Conservation (phyloP, 2,329 filamentous ascomycete genomes). For the Cercospora zeina region DNA sequence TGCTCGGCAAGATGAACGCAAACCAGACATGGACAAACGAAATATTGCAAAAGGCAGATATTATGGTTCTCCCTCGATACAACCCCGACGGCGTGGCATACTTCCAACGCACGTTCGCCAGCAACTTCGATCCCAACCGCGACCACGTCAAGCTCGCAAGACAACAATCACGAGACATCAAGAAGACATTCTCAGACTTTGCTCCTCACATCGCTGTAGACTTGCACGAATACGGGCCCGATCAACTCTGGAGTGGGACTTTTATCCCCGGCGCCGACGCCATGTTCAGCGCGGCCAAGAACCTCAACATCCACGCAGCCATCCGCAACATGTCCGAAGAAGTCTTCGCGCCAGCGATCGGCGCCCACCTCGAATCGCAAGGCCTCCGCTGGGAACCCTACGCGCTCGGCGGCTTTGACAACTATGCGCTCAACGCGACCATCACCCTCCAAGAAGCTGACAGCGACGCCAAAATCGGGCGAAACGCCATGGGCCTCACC, state of each 20-base stretch:
- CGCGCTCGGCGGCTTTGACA: slow-evolving; percentile 31
- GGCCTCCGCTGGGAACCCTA: slow-evolving; percentile 42
- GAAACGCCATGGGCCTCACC: slow-evolving; percentile 43
- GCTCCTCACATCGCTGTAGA: slow-evolving; percentile 42
- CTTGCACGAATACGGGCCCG: slow-evolving; percentile 42
- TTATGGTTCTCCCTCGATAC: slow-evolving; percentile 42
- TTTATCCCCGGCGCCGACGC: slow-evolving; percentile 42
- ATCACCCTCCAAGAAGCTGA: slow-evolving; percentile 40
- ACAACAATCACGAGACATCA: slow-evolving; percentile 42
- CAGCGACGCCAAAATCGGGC: slow-evolving; percentile 42
- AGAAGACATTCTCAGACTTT: slow-evolving; percentile 38
- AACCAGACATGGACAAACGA: slow-evolving; percentile 39
- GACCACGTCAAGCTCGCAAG: slow-evolving; percentile 43
- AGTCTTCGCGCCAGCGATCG: slow-evolving; percentile 41
- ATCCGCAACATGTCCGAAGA: slow-evolving; percentile 42
- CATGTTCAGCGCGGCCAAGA: slow-evolving; percentile 42
- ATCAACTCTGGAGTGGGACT: slow-evolving; percentile 33
- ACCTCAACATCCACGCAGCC: slow-evolving; percentile 41
- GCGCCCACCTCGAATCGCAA: slow-evolving; percentile 33
- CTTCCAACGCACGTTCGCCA: slow-evolving; percentile 42
- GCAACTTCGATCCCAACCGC: slow-evolving; percentile 44
- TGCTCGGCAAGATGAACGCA: slow-evolving; percentile 41
- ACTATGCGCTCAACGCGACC: slow-evolving; percentile 32
- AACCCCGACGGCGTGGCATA: slow-evolving; percentile 43
- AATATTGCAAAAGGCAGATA: slow-evolving; percentile 40